Conservation (phyloP, 495 filamentous ascomycete species). For the Jackrogersella minutella region DNA sequence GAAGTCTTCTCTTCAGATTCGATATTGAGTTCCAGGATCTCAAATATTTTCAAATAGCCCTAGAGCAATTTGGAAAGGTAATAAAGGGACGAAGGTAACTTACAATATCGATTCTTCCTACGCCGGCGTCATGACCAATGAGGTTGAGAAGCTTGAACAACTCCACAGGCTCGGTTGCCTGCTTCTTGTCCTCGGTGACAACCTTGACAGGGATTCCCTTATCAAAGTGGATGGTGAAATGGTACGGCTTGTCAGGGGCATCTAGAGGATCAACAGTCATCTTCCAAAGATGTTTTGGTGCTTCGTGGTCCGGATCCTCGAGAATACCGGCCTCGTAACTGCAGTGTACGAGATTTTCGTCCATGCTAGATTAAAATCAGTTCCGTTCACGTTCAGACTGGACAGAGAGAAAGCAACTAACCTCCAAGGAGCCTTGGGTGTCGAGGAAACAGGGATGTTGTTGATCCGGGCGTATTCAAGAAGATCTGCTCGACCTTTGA, state of each 20-base stretch:
- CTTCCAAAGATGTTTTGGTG: conserved; percentile 87
- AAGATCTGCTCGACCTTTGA: conserved; percentile 85
- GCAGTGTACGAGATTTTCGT: conserved; percentile 93
- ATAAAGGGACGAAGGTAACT: neutral
- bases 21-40: neutral
- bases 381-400: no score
- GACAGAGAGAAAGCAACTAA: neutral
- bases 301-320: conserved; percentile 70
- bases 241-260: conserved; percentile 77
- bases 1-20: neutral
- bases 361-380: conserved; percentile 57
- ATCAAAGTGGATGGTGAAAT: conserved; percentile 83
- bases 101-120: conserved; percentile 92
- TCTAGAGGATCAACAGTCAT: conserved; percentile 76
- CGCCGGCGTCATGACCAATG: conserved; percentile 77
- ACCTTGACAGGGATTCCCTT: conserved; percentile 83
- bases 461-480: conserved; percentile 83
- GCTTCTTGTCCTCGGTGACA: conserved; percentile 61
- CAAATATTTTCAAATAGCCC: neutral
- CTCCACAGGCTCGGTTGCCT: conserved; percentile 76
- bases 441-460: conserved; percentile 85
- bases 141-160: conserved; percentile 82
- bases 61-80: neutral
- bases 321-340: conserved; percentile 78
- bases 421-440: conserved; percentile 80